phyloP scores from a whole-genome alignment of 2,329 filamentous ascomycete genomes.

The Pestalotiopsis sp. region DNA sequence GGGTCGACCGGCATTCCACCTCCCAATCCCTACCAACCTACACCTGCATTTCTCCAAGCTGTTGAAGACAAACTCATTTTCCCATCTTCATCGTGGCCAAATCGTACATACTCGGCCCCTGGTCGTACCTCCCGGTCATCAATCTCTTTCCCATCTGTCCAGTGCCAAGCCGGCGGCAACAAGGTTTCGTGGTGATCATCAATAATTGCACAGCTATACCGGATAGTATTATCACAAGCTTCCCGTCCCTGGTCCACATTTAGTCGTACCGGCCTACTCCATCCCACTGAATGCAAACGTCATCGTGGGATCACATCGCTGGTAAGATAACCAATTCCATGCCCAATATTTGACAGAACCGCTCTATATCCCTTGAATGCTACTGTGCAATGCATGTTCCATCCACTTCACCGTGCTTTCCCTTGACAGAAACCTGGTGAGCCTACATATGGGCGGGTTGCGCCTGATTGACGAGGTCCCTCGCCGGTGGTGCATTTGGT shows the following conservation, averaged over 20 bases:
- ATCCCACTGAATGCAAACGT: background rate
- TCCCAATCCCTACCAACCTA: background rate
- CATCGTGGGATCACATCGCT: background rate
- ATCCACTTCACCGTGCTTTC: background rate
- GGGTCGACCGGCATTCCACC: background rate
- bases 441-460: background rate
- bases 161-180: background rate
- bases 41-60: background rate
- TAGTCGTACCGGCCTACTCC: background rate
- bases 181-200: background rate
- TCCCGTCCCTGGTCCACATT: background rate
- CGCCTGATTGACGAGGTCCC: background rate
- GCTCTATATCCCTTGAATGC: background rate
- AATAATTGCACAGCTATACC: background rate
- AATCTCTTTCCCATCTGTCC: background rate
- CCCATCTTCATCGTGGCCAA: background rate
- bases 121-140: background rate
- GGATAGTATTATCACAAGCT: background rate
- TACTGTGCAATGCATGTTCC: background rate
- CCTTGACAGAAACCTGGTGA: background rate
- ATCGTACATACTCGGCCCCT: background rate
- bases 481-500: background rate
- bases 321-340: background rate
- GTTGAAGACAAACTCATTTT: background rate
- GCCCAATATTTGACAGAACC: background rate